phyloP scores from a whole-genome alignment of 306 rosid genomes.

The Fragaria vesca region DNA sequence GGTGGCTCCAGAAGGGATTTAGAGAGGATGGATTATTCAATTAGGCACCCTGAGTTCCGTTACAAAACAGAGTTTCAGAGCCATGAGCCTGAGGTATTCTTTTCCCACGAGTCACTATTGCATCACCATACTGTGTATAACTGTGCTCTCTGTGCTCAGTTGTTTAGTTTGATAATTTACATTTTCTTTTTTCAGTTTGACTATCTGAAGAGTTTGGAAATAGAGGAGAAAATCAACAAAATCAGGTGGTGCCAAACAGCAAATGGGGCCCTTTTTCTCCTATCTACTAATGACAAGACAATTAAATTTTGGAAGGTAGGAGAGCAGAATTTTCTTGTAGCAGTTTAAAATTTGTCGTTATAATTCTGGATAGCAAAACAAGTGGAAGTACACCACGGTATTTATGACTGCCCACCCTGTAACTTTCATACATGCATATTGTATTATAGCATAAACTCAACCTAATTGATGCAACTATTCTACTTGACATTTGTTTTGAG shows the following conservation, averaged over 20 bases:
- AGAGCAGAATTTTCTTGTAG: slow-evolving; percentile 10
- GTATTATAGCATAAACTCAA: background rate
- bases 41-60: slow-evolving; percentile 97
- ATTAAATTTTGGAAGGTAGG: slow-evolving; percentile 97
- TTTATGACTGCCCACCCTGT: background rate
- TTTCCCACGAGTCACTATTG: background rate
- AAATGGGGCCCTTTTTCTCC: slow-evolving; percentile 88
- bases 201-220: slow-evolving; percentile 99
- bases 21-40: slow-evolving; percentile 78
- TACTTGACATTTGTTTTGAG: background rate
- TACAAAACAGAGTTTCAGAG: slow-evolving; percentile 99
- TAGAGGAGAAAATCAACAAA: slow-evolving; percentile 99
- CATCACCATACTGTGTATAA: slow-evolving; percentile 6
- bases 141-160: slow-evolving; percentile 15
- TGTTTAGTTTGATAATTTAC: slow-evolving; percentile 17
- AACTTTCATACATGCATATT: background rate
- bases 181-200: slow-evolving; percentile 68
- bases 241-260: slow-evolving; percentile 99
- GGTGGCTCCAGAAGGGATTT: slow-evolving; percentile 81
- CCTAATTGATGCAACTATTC: background rate
- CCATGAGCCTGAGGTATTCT: slow-evolving; percentile 92
- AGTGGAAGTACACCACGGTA: background rate
- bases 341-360: background rate
- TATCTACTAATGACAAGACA: slow-evolving; percentile 95
- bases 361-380: background rate